Base-by-base conservation (phyloP, 306 rosid species). In the Cotoneaster glaucophyllus region DNA sequence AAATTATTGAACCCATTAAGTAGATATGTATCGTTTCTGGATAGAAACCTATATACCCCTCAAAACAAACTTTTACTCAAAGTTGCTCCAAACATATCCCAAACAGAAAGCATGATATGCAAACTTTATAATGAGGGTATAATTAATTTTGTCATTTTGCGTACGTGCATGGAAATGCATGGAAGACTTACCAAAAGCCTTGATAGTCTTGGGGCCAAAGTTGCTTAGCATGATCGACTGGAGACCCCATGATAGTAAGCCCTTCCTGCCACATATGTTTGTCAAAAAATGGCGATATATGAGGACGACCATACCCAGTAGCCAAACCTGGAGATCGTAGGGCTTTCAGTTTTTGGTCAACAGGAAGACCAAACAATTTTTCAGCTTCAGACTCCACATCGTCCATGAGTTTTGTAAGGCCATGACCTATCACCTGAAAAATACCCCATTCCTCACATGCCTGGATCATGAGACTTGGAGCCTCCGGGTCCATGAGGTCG, bases 211-310 rank as follows among this genome's bases (percentile, higher is more conserved):
- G 73, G 45, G 94, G 90, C 96, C 97, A 93, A 54, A 91, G 85
- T 44, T 82, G 79, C 45, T 77, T 85, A 24, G 86, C 94, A 77
- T 88, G 94, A 48, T 79, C 73, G 4, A 39, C 17, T 0, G 93
- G 77, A 50, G 96, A 88, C 10, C 90, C 96, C 78, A 80, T 69
- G 81, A 93, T 86, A 64, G 98, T 91, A 71, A 90, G 91, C 0
- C 98, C 98, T 59, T 93, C 98, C 41, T 89, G 94, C 98, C 98
- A 93, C 97, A 91, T 90, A 57, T 70, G 29, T 78, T 88, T 88
- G 15, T 86, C 64, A 43, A 86, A 93, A 74, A 90, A 90, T 0
- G 86, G 85, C 54, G 98, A 79, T 24, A 90, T 90, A 44, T 84
- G 82, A 39, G 92, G 88, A 2, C 56, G n/a, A 13, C 98, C 98